A percentile compares a stretch with the other conserved stretches of the same genome.
phyloP scores from a whole-genome alignment of 1,139 yeast genomes.

The Debaryomyces psychrophilus region DNA sequence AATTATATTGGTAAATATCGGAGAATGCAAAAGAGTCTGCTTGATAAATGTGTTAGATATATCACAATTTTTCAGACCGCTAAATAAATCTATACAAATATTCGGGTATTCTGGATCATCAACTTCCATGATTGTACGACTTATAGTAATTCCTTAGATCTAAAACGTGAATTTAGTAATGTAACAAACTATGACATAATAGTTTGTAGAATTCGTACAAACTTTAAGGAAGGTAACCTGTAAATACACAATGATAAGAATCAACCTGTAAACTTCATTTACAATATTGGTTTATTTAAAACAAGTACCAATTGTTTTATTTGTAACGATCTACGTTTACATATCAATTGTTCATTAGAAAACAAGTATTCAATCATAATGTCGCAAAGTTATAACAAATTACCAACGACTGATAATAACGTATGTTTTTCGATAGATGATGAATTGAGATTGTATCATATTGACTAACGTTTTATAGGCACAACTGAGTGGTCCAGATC shows the following conservation, averaged over 20 bases:
- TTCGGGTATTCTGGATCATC: constrained; percentile 15
- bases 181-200: background rate
- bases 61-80: constrained; percentile 3
- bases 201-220: no score
- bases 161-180: background rate
- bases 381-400: constrained; percentile 6
- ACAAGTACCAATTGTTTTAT: background rate
- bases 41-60: constrained; percentile 24
- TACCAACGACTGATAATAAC: background rate
- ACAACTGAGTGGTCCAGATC: background rate
- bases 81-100: constrained; percentile 15
- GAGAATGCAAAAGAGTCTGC: constrained; percentile 43
- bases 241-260: constrained; percentile 3
- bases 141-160: background rate
- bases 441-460: background rate
- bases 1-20: constrained; percentile 36
- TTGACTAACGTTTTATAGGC: constrained; percentile 1
- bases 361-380: background rate
- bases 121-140: constrained; percentile 11
- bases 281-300: background rate
- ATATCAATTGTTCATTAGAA: background rate
- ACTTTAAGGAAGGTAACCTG: constrained; percentile 1
- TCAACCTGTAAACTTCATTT: constrained; percentile 4
- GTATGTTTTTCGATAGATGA: constrained; percentile 1
- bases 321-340: no score